Base-by-base conservation (phyloP, 2,329 filamentous ascomycete species). In the Pyrenophora graminea region DNA sequence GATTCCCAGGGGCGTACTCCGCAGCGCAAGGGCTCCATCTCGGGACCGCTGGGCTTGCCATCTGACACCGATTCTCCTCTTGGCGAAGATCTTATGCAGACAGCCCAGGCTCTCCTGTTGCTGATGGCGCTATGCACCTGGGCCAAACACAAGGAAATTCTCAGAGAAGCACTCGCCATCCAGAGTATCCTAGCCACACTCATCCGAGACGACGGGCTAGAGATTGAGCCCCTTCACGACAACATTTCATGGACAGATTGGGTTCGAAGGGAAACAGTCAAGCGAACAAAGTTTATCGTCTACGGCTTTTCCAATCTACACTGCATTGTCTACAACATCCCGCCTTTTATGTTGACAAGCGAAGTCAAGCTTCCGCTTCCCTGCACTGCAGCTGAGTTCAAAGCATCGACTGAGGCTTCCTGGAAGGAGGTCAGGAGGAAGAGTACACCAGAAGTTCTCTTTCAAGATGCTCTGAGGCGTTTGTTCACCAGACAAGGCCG, bases 81-180 rank as follows among this genome's bases (percentile, higher is more conserved):
- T 15, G 59, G 53, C 19, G 66, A 68, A 41, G 66, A 72, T 43
- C 63, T 72, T 1, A 87, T 88, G 38, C 85, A 88, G 64, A 88
- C 84, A 0, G 86, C 86, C 2, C 85, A 88, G 61, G 81, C 85
- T 3, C 76, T 88, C 1, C 70, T 88, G 0, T 67, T 88, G 1
- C 77, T 85, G n/a, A 84, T 83, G 48, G 82, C 82, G 0, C 80
- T 83, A 64, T 81, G 81, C 10, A 84, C 82, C 0, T 85, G 82
- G 82, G 81, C 82, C 45, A 78, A 79, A 58, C 82, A 84, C 55
- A 79, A 78, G 15, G 80, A 82, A 45, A 75, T 84, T 8, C 67
- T 83, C n/a, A 76, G 79, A 45, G 81, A 85, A 62, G 81, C 82
- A 9, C 74, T 84, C 21, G 79, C 80, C 1, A 77, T 85, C 33